These are phyloP conservation scores for Claviceps sp. DNA, from an alignment of 2,329 filamentous ascomycete genomes.

Conservation along the genomic window DNA sequence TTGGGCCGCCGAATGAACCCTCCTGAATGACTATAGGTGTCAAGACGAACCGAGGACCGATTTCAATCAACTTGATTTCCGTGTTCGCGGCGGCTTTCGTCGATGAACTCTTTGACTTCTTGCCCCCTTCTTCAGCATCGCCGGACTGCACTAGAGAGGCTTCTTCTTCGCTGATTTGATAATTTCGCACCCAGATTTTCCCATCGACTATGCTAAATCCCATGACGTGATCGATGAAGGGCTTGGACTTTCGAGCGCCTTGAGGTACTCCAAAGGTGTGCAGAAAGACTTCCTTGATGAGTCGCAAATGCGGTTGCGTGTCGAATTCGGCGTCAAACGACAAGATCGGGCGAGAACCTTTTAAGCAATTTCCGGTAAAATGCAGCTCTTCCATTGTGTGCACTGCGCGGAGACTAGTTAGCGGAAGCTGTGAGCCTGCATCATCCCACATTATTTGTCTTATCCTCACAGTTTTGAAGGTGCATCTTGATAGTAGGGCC, in stretches of 20 bases:
- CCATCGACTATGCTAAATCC: slow-evolving; percentile 81
- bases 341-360: slow-evolving; percentile 79
- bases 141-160: slow-evolving; percentile 31
- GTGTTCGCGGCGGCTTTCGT: slow-evolving; percentile 42
- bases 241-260: slow-evolving; percentile 78
- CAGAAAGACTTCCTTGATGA: slow-evolving; percentile 81
- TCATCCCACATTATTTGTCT: neutral
- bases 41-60: slow-evolving; percentile 83
- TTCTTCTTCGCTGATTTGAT: slow-evolving; percentile 81
- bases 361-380: slow-evolving; percentile 93
- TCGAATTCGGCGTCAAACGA: slow-evolving; percentile 88
- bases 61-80: slow-evolving; percentile 76
- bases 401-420: slow-evolving; percentile 34
- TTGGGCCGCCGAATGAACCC: slow-evolving; percentile 85
- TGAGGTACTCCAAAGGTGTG: slow-evolving; percentile 90
- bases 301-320: slow-evolving; percentile 59
- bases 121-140: slow-evolving; percentile 27
- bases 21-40: slow-evolving; percentile 94
- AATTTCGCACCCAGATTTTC: slow-evolving; percentile 92
- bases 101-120: slow-evolving; percentile 23
- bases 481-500: slow-evolving; percentile 53
- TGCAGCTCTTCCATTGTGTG: slow-evolving; percentile 96
- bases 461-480: slow-evolving; percentile 53
- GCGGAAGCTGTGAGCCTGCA: slow-evolving; percentile 1
- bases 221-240: slow-evolving; percentile 92